Conservation (phyloP, 768 basidiomycete species). For the Brasilioporus rufonigricans region DNA sequence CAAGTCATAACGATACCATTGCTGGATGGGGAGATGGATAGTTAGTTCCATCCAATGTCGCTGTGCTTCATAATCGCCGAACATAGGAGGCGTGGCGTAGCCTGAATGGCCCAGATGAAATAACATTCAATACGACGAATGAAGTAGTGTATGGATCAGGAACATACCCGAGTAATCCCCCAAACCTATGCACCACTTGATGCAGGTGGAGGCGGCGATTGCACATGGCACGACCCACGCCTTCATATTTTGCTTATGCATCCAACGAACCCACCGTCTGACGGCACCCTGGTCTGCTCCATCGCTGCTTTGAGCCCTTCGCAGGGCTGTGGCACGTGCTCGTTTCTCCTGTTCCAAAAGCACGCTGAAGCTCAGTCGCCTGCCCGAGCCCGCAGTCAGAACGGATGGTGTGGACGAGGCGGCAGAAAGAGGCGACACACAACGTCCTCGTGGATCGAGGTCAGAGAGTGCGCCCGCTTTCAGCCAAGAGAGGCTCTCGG, state of each 20-base stretch:
- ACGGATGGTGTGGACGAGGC: conserved; percentile 29
- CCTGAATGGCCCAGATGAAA: conserved; percentile 40
- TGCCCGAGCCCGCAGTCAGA: conserved; percentile 20
- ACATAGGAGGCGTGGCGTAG: conserved; percentile 72
- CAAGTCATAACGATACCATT: conserved; percentile 90
- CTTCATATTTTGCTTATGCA: conserved; percentile 66
- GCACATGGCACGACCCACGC: conserved; percentile 56
- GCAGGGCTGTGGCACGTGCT: conserved; percentile 12
- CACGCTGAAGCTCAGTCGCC: conserved; percentile 41
- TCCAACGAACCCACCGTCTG: conserved; percentile 72
- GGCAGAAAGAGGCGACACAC: conserved; percentile 43
- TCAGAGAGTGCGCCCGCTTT: conserved; percentile 41
- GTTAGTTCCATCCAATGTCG: conserved; percentile 96
- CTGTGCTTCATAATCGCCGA: conserved; percentile 91
- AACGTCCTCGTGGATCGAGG: conserved; percentile 41
- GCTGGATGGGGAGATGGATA: conserved; percentile 62
- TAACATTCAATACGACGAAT: not conserved
- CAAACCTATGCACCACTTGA: conserved; percentile 70
- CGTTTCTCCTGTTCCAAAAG: conserved; percentile 37
- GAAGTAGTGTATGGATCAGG: not conserved
- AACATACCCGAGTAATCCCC: conserved; percentile 80
- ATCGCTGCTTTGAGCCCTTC: conserved; percentile 13
- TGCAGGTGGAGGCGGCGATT: conserved; percentile 50
- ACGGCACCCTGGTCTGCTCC: conserved; percentile 42
- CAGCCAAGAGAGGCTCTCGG: conserved; percentile 62